phyloP scores from a whole-genome alignment of 371 early-diverging fungal genomes.

The Batrachochytrium dendrobatidis region DNA sequence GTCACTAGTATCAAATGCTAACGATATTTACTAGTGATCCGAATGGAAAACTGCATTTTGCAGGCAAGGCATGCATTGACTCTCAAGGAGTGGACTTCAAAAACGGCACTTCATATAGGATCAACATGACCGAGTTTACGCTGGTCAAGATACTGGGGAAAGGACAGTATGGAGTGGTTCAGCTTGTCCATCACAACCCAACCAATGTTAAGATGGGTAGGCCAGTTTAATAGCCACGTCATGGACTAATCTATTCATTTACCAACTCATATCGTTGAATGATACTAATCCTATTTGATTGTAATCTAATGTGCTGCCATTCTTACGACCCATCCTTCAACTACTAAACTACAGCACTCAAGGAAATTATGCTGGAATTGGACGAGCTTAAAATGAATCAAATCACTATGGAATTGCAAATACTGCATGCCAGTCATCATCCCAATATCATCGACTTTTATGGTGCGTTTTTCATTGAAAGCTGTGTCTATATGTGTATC shows the following conservation, averaged over 20 bases:
- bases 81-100: slow-evolving; percentile 86
- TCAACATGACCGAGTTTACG: slow-evolving; percentile 79
- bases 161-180: slow-evolving; percentile 90
- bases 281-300: too few relatives aligned
- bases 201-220: slow-evolving; percentile 90
- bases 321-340: too few relatives aligned
- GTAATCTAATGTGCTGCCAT: too few relatives aligned
- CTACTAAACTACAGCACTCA: slow-evolving; percentile 40
- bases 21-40: slow-evolving; percentile 59
- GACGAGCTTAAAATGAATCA: slow-evolving; percentile 79
- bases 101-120: slow-evolving; percentile 77
- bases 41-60: slow-evolving; percentile 81
- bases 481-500: slow-evolving; percentile 87
- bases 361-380: slow-evolving; percentile 88
- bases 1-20: neutral
- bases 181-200: slow-evolving; percentile 76
- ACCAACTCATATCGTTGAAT: too few relatives aligned
- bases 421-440: slow-evolving; percentile 77
- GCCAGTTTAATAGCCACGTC: slow-evolving; percentile 20
- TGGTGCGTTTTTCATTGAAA: slow-evolving; percentile 94
- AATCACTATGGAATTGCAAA: slow-evolving; percentile 87
- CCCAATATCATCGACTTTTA: slow-evolving; percentile 93
- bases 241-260: slow-evolving; percentile 6
- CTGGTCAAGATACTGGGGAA: slow-evolving; percentile 72
- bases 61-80: slow-evolving; percentile 85